Conservation (phyloP, 805 yeast species). For the Candida patagonica region DNA sequence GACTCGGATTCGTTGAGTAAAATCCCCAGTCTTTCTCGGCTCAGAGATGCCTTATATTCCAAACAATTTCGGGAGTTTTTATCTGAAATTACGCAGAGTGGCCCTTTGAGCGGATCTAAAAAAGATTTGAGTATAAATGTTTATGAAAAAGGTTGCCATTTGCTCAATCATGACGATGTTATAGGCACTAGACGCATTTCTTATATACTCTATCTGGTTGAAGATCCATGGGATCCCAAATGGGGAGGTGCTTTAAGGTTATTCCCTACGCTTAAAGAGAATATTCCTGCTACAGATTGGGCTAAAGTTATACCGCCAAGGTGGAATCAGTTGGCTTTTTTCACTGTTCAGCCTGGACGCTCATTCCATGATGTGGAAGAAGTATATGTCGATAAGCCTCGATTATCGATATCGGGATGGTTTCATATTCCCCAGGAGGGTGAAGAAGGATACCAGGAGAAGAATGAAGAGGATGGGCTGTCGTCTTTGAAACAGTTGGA, state of each 20-base stretch:
- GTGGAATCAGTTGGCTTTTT: conserved; percentile 92
- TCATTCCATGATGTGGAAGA: conserved; percentile 98
- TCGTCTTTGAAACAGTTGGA: conserved; percentile 76
- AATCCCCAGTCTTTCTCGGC: conserved; percentile 64
- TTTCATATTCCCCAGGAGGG: conserved; percentile 94
- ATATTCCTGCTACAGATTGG: conserved; percentile 79
- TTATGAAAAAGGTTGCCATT: conserved; percentile 86
- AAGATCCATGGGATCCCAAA: conserved; percentile 61
- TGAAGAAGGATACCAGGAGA: conserved; percentile 74
- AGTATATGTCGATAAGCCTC: conserved; percentile 80
- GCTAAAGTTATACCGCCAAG: conserved; percentile 70
- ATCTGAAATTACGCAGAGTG: conserved; percentile 72
- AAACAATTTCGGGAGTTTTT: conserved; percentile 73
- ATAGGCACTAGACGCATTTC: conserved; percentile 92
- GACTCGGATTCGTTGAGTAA: conserved; percentile 63
- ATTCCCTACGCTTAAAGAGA: conserved; percentile 78
- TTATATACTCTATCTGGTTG: conserved; percentile 67
- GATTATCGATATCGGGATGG: conserved; percentile 97
- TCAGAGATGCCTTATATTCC: conserved; percentile 83
- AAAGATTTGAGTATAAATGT: conserved; percentile 91
- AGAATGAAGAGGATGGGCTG: conserved; percentile 69
- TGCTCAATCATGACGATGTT: conserved; percentile 94
- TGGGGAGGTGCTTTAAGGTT: conserved; percentile 91
- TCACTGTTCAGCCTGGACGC: conserved; percentile 91
- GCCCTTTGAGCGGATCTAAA: conserved; percentile 79